Conservation (phyloP, 2,329 filamentous ascomycete genomes). For the Colletotrichum tamarilloi region DNA sequence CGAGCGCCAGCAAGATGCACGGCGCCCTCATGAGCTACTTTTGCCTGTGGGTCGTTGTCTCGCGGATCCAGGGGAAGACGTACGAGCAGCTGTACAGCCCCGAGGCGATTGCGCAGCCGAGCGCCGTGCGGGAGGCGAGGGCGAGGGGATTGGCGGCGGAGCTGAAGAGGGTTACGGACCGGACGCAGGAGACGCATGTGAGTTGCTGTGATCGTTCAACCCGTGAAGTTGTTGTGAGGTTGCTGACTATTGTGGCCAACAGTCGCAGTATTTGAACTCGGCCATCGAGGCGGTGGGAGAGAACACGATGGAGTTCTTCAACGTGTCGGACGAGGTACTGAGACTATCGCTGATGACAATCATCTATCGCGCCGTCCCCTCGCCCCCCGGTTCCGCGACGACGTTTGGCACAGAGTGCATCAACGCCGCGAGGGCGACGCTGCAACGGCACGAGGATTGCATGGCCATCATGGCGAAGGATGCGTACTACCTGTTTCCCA, state of each 20-base stretch:
- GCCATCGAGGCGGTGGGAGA: conserved; percentile 39
- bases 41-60: conserved; percentile 60
- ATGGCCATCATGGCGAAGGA: conserved; percentile 50
- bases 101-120: conserved; percentile 49
- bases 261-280: conserved; percentile 19
- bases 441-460: conserved; percentile 53
- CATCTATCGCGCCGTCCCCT: conserved; percentile 54
- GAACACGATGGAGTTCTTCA: conserved; percentile 47
- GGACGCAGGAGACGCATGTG: conserved; percentile 38
- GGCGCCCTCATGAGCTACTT: conserved; percentile 48
- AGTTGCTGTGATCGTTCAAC: background rate
- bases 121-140: conserved; percentile 46
- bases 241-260: conserved; percentile 20
- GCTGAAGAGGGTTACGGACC: conserved; percentile 44
- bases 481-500: conserved; percentile 49
- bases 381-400: conserved; percentile 39
- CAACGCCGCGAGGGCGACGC: conserved; percentile 52
- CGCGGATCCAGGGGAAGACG: conserved; percentile 66
- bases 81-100: conserved; percentile 66
- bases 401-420: conserved; percentile 56
- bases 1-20: conserved; percentile 46
- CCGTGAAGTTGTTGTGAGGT: too few relatives aligned
- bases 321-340: conserved; percentile 54
- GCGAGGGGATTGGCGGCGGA: conserved; percentile 46
- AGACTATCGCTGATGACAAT: conserved; percentile 54